Conservation (phyloP, 2,329 filamentous ascomycete genomes). For the Calonectria honghensis region DNA sequence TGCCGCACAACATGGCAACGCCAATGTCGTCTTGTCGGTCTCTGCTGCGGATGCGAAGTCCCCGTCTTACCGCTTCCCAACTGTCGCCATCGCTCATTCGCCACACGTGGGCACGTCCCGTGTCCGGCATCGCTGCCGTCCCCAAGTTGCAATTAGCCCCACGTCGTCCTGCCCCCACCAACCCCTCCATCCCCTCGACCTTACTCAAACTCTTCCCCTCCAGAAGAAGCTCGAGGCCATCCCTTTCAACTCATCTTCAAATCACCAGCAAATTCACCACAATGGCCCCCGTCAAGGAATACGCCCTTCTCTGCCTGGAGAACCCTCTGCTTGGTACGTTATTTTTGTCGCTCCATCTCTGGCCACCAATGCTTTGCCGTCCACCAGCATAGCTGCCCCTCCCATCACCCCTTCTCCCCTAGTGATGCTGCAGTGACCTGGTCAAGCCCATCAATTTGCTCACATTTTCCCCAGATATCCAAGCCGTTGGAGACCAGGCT, state of each 20-base stretch:
- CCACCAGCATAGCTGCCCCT: neutral
- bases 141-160: slow-evolving; percentile 43
- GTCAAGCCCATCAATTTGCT: slow-evolving; percentile 36
- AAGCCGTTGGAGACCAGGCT: slow-evolving; percentile 86
- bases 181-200: slow-evolving; percentile 53
- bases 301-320: slow-evolving; percentile 93
- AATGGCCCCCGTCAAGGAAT: slow-evolving; percentile 88
- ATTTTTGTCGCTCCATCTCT: slow-evolving; percentile 10
- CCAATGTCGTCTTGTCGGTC: slow-evolving; percentile 37
- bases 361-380: slow-evolving; percentile 13
- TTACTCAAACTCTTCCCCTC: slow-evolving; percentile 55
- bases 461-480: slow-evolving; percentile 81
- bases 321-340: slow-evolving; percentile 93
- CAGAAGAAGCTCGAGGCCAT: slow-evolving; percentile 40
- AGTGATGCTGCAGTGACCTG: neutral
- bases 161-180: slow-evolving; percentile 50
- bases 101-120: slow-evolving; percentile 52
- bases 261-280: slow-evolving; percentile 56
- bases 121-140: slow-evolving; percentile 49
- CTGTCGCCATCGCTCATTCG: slow-evolving; percentile 38
- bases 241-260: slow-evolving; percentile 42
- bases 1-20: slow-evolving; percentile 11
- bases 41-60: slow-evolving; percentile 33
- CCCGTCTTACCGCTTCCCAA: slow-evolving; percentile 27
- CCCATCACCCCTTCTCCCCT: slow-evolving; percentile 38